A percentile compares a stretch with the other conserved stretches of the same genome.
These are phyloP conservation scores for Chlorella sp. DNA, from an alignment of 139 green algal species.

Conservation along the genomic window DNA sequence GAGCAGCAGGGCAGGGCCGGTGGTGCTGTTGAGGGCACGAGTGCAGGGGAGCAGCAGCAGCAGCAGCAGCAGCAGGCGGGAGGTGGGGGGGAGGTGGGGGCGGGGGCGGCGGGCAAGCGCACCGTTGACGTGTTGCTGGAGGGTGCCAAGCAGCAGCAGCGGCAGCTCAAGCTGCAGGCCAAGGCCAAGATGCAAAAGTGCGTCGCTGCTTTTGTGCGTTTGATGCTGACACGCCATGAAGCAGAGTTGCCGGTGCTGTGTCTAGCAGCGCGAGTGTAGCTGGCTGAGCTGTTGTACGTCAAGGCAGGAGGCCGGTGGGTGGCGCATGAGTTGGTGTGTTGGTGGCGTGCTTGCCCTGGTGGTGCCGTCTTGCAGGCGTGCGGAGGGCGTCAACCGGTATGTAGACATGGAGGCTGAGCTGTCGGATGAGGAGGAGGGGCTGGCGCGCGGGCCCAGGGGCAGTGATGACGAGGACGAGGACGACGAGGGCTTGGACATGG, in stretches of 20 bases:
- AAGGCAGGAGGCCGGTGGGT: too few relatives aligned
- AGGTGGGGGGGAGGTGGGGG: background rate
- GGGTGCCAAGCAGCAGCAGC: background rate
- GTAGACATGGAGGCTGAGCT: slow-evolving; percentile 23
- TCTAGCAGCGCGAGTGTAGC: background rate
- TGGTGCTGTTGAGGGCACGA: too few relatives aligned
- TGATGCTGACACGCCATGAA: background rate
- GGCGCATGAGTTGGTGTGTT: too few relatives aligned
- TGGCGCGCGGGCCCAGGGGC: background rate
- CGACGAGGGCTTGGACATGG: slow-evolving; percentile 4
- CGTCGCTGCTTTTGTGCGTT: background rate
- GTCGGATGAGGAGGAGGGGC: slow-evolving; percentile 14
- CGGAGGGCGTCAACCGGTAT: background rate
- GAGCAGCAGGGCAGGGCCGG: too few relatives aligned
- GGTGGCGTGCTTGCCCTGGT: background rate
- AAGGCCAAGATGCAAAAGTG: background rate
- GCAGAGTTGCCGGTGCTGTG: background rate
- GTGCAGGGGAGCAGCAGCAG: background rate
- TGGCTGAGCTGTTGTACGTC: too few relatives aligned
- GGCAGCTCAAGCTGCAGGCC: background rate
- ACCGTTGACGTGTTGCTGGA: background rate
- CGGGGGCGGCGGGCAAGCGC: background rate
- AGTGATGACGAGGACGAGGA: slow-evolving; percentile 11
- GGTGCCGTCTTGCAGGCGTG: background rate
- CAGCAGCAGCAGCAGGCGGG: background rate